Conservation (phyloP, 495 filamentous ascomycete genomes). For the Penicillium mononematosum region DNA sequence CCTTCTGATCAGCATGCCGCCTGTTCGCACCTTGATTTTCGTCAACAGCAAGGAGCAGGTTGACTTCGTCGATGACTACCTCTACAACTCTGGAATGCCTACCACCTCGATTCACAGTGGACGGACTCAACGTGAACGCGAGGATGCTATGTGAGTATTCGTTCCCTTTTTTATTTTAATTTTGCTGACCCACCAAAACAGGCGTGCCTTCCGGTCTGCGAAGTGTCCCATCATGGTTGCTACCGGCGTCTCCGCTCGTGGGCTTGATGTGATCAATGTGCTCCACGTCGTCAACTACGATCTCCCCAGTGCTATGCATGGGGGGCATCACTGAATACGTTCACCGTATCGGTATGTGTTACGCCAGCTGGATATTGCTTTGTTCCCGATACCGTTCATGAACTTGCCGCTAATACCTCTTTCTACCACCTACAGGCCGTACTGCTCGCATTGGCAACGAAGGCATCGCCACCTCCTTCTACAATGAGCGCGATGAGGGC, state of each 20-base stretch:
- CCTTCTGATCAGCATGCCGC: constrained; percentile 63
- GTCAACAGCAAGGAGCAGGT: constrained; percentile 74
- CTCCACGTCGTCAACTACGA: constrained; percentile 94
- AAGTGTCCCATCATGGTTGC: constrained; percentile 75
- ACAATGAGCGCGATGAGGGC: constrained; percentile 66
- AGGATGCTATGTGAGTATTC: constrained; percentile 75
- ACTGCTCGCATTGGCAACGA: constrained; percentile 91
- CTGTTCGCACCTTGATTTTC: constrained; percentile 85
- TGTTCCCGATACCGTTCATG: neutral
- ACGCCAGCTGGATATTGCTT: constrained; percentile 3
- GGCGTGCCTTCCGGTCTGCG: constrained; percentile 77
- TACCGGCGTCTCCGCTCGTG: constrained; percentile 81
- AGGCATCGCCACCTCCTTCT: constrained; percentile 87
- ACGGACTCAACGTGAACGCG: constrained; percentile 87
- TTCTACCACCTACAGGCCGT: constrained; percentile 55
- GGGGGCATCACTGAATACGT: constrained; percentile 94
- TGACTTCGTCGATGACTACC: constrained; percentile 81
- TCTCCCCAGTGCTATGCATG: constrained; percentile 63
- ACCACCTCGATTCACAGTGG: constrained; percentile 83
- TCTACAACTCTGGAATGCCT: constrained; percentile 77
- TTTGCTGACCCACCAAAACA: constrained; percentile 23
- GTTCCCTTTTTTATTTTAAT: neutral
- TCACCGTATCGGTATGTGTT: constrained; percentile 79
- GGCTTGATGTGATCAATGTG: constrained; percentile 84
- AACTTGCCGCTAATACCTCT: neutral